phyloP scores from a whole-genome alignment of 2,329 filamentous ascomycete species.

The Cercospora sp. region DNA sequence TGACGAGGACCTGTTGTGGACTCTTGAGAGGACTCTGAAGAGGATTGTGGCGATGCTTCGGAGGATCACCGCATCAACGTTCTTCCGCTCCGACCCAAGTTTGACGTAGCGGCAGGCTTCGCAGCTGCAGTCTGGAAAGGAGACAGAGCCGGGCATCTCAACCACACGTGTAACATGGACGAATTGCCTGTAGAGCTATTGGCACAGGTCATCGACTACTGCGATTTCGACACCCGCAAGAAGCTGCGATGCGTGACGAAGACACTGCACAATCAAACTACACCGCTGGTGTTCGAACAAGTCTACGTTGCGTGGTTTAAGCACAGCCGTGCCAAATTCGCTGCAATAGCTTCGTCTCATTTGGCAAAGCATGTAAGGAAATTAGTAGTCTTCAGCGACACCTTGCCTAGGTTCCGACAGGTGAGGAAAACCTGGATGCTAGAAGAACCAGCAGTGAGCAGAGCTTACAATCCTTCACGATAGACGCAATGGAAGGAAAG shows the following conservation, averaged over 20 bases:
- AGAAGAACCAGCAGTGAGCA: not conserved
- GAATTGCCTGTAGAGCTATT: not conserved
- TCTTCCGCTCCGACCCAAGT: too few species aligned
- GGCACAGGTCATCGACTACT: not conserved
- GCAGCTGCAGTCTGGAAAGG: too few species aligned
- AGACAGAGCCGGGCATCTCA: too few species aligned
- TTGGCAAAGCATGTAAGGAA: not conserved
- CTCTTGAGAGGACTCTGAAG: too few species aligned
- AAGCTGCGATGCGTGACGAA: not conserved
- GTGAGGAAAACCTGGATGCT: not conserved
- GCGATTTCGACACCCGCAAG: not conserved
- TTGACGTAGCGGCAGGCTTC: too few species aligned
- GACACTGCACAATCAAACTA: not conserved
- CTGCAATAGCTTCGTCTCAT: not conserved
- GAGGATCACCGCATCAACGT: too few species aligned
- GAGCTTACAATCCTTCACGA: not conserved
- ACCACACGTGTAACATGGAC: too few species aligned
- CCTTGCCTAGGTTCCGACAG: not conserved
- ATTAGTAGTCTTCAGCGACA: not conserved
- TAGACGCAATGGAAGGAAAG: not conserved
- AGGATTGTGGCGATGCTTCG: too few species aligned
- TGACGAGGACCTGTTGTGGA: too few species aligned
- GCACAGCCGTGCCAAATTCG: not conserved
- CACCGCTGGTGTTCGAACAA: not conserved
- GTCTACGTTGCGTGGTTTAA: not conserved